These are phyloP conservation scores for Epichloe amarillans DNA, from an alignment of 2,329 filamentous ascomycete species.

Conservation along the genomic window DNA sequence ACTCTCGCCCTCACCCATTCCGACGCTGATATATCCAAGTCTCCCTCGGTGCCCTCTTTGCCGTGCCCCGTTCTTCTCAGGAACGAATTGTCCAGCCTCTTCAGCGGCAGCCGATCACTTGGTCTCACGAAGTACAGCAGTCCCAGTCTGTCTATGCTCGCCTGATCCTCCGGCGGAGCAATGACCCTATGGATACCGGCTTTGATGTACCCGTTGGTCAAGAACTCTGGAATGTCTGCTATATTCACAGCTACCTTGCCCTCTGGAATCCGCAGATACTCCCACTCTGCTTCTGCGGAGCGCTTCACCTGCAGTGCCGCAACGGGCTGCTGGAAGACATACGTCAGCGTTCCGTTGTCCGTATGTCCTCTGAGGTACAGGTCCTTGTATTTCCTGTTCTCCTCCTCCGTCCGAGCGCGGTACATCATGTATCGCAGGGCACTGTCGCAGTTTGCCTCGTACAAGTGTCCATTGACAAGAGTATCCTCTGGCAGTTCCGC, in stretches of 20 bases:
- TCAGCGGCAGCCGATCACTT: conserved; percentile 2
- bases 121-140: conserved; percentile 5
- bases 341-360: conserved; percentile 40
- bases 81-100: conserved; percentile 1
- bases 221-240: conserved; percentile 1
- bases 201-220: conserved; percentile 3
- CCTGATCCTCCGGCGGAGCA: conserved; percentile 1
- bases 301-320: conserved; percentile 36
- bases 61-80: not conserved
- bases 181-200: conserved; percentile 3
- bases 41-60: not conserved
- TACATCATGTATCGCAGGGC: conserved; percentile 50
- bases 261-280: conserved; percentile 2
- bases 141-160: conserved; percentile 1
- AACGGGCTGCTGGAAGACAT: conserved; percentile 45
- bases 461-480: conserved; percentile 39
- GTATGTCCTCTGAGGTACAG: conserved; percentile 33
- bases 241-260: conserved; percentile 5
- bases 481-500: conserved; percentile 44
- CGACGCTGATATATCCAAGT: conserved; percentile 3
- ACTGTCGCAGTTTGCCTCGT: conserved; percentile 38
- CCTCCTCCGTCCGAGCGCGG: conserved; percentile 29
- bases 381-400: conserved; percentile 24
- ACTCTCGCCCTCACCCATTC: conserved; percentile 4
- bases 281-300: not conserved